Evolutionary conservation across 495 filamentous ascomycete species (phyloP).

Genomic region (Aeminium ludgeri): DNA sequence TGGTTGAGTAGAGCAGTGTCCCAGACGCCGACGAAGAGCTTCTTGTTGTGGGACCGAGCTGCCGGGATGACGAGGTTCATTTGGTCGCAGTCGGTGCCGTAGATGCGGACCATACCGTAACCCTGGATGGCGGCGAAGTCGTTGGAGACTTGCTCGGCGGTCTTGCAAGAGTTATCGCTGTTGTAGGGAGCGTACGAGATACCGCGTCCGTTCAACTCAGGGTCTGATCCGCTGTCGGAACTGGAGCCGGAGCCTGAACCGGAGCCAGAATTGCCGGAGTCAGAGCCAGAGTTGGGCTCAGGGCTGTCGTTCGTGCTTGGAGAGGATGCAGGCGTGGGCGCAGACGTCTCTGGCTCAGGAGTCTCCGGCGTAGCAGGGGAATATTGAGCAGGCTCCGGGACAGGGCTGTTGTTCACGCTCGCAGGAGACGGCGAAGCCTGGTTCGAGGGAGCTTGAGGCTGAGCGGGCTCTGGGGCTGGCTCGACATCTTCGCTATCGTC

Average conservation of each 20-base stretch:
- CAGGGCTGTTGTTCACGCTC: too few species aligned
- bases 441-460: too few species aligned
- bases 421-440: too few species aligned
- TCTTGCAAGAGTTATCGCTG: constrained; percentile 47
- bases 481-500: too few species aligned
- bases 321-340: neutral
- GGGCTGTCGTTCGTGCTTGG: neutral
- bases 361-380: too few species aligned
- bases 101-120: constrained; percentile 53
- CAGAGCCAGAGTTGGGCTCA: constrained; percentile 4
- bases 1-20: constrained; percentile 39
- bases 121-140: constrained; percentile 40
- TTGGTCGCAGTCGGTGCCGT: constrained; percentile 67
- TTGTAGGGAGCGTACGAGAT: constrained; percentile 66
- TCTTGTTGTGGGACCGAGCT: constrained; percentile 37
- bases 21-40: constrained; percentile 59
- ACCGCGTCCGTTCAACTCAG: constrained; percentile 22
- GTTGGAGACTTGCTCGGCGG: constrained; percentile 37
- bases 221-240: neutral
- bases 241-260: too few species aligned
- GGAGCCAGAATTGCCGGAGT: constrained; percentile 6
- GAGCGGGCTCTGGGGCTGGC: too few species aligned
- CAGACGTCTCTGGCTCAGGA: too few species aligned
- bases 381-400: too few species aligned
- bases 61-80: constrained; percentile 41